Conservation (phyloP, 371 early-diverging fungal species). For the Mucor sp. region DNA sequence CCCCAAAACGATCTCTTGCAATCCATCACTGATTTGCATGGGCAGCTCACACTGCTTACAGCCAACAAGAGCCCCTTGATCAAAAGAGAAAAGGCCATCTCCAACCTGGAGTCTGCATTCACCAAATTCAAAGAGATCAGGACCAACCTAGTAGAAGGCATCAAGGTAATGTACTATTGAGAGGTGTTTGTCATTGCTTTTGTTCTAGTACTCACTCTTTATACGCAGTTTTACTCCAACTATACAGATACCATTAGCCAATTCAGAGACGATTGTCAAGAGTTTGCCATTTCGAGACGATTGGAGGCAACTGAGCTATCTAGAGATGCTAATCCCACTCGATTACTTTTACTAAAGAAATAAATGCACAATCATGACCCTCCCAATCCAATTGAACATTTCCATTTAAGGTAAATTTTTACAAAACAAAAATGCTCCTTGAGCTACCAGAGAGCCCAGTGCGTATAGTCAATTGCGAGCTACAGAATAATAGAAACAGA, state of each 20-base stretch:
- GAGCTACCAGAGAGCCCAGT: no score
- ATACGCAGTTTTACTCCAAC: conserved; percentile 68
- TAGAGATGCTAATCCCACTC: conserved; percentile 30
- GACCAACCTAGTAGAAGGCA: conserved; percentile 70
- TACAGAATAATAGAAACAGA: no score
- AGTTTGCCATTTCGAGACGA: conserved; percentile 71
- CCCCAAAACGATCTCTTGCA: conserved; percentile 61
- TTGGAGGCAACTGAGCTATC: conserved; percentile 67
- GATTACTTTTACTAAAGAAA: conserved; percentile 12
- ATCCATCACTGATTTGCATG: conserved; percentile 60
- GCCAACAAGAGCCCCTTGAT: conserved; percentile 48
- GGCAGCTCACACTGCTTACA: conserved; percentile 44
- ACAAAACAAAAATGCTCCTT: neutral
- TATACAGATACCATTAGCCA: conserved; percentile 64
- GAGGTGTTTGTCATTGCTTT: neutral
- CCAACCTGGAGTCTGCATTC: conserved; percentile 69
- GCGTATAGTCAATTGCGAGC: no score
- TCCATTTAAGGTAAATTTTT: conserved; percentile 5
- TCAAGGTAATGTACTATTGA: conserved; percentile 36
- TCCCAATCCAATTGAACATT: neutral
- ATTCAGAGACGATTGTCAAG: conserved; percentile 64
- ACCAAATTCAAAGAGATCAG: conserved; percentile 67
- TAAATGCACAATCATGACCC: neutral
- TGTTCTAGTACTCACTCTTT: neutral
- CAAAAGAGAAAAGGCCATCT: conserved; percentile 67